These are phyloP conservation scores for Helotiales sp. DNA, from an alignment of 2,329 filamentous ascomycete species.

Conservation along the genomic window DNA sequence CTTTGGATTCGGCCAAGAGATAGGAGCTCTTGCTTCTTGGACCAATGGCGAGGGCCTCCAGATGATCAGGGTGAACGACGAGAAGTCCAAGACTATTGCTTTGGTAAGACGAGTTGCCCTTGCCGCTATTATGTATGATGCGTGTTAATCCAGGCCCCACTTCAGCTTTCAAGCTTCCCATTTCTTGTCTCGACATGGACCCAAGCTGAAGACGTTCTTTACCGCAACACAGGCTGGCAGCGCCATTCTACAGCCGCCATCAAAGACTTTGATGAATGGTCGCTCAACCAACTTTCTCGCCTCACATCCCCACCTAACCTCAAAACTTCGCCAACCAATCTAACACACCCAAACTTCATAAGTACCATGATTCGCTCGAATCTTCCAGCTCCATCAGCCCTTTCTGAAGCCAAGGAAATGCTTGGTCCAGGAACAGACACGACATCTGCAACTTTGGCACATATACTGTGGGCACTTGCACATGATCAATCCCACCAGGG, in stretches of 20 bases:
- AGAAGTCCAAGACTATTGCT: constrained; percentile 34
- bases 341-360: constrained; percentile 1
- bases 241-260: neutral
- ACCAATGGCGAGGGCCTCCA: constrained; percentile 21
- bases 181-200: neutral
- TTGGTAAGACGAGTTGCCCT: constrained; percentile 17
- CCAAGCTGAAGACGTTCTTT: neutral
- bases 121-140: neutral
- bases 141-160: neutral
- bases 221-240: neutral
- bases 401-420: neutral
- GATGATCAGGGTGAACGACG: constrained; percentile 33
- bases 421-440: constrained; percentile 32
- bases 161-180: neutral
- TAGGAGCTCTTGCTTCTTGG: constrained; percentile 30
- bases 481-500: constrained; percentile 29
- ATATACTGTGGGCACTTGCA: constrained; percentile 34
- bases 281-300: neutral
- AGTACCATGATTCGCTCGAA: neutral
- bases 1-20: constrained; percentile 1
- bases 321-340: neutral
- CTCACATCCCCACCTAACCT: neutral
- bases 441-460: constrained; percentile 34
- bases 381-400: neutral
- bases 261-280: neutral